Conservation (phyloP, 2,329 filamentous ascomycete genomes). For the Fusarium tuaranense region DNA sequence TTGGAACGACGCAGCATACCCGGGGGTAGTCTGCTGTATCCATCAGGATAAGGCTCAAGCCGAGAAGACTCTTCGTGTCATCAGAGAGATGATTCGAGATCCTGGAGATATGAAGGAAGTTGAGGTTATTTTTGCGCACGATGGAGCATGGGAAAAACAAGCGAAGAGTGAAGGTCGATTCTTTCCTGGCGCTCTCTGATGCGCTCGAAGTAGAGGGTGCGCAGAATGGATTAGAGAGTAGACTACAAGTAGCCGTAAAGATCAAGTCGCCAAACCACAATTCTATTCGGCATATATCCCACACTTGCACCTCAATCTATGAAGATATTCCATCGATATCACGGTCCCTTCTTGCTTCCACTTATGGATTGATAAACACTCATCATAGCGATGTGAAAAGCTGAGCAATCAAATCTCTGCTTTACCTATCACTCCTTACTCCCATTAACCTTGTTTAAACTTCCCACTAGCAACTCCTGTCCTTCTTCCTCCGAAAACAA, state of each 20-base stretch:
- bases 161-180: not conserved
- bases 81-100: not conserved
- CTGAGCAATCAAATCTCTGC: not conserved
- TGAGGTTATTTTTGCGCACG: conserved; percentile 26
- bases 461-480: not conserved
- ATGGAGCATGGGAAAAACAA: conserved; percentile 13
- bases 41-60: conserved; percentile 10
- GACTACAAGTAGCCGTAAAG: not conserved
- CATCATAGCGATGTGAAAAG: not conserved
- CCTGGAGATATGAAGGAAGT: not conserved
- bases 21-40: conserved; percentile 11
- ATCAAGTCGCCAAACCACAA: too few species aligned
- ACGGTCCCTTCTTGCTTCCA: not conserved
- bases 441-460: not conserved
- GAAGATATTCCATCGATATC: not conserved
- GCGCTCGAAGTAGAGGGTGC: not conserved
- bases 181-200: not conserved
- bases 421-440: not conserved
- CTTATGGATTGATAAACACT: not conserved
- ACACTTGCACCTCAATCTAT: not conserved
- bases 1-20: conserved; percentile 5
- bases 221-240: not conserved
- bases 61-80: not conserved
- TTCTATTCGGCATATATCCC: too few species aligned
- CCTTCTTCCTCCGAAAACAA: conserved; percentile 3